Evolutionary conservation across 345 rosid species (phyloP).

Genomic region (Lenwebbia sp.): DNA sequence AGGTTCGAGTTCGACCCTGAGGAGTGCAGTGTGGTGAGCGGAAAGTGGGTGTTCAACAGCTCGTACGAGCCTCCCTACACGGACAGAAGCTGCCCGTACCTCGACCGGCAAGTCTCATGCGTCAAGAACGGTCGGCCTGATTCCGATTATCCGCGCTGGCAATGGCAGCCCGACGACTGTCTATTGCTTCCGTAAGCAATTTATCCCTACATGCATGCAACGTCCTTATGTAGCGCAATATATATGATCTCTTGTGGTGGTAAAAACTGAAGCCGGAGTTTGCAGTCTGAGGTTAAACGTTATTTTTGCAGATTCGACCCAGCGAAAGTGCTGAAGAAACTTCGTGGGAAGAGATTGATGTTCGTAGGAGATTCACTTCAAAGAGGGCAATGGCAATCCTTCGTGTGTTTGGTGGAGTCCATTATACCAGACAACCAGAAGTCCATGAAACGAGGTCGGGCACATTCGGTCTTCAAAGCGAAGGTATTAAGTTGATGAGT

Average conservation of each 20-base stretch:
- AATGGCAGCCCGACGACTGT: conserved; percentile 95
- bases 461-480: conserved; percentile 50
- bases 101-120: conserved; percentile 71
- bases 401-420: conserved; percentile 71
- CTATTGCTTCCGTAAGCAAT: conserved; percentile 48
- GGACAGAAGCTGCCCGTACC: conserved; percentile 70
- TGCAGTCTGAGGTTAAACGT: not conserved
- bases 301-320: conserved; percentile 50
- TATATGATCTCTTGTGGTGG: not conserved
- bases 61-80: conserved; percentile 57
- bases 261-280: not conserved
- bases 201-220: not conserved
- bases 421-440: conserved; percentile 49
- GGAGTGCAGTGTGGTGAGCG: conserved; percentile 62
- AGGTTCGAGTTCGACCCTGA: conserved; percentile 83
- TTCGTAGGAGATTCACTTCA: conserved; percentile 89
- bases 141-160: conserved; percentile 70
- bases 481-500: conserved; percentile 27
- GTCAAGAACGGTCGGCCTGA: conserved; percentile 58
- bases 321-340: conserved; percentile 46
- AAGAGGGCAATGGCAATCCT: conserved; percentile 87
- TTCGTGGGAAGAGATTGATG: conserved; percentile 63
- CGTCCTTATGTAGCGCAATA: not conserved
- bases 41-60: conserved; percentile 75
- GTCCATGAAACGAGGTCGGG: conserved; percentile 38